Percentiles rank a stretch among this genome's conserved stretches.
Evolutionary conservation across 2,329 filamentous ascomycete species (phyloP).

Genomic region (Stagonosporopsis rhizophila): DNA sequence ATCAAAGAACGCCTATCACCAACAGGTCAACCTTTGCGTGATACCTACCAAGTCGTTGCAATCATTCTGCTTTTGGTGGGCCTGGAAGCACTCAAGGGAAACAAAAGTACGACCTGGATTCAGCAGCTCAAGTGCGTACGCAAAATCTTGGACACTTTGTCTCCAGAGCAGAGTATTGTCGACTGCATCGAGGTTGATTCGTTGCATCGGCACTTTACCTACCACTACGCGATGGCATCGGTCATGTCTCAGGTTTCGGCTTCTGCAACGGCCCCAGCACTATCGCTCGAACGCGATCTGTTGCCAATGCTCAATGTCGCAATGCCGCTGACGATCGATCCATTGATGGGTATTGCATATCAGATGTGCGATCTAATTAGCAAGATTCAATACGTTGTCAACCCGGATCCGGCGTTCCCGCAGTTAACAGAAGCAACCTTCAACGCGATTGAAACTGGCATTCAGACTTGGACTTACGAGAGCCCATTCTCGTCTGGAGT

Average conservation of each 20-base stretch:
- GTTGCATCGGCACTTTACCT: conserved; percentile 47
- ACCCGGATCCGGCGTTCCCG: conserved; percentile 42
- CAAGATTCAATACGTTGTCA: conserved; percentile 45
- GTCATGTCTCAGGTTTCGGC: conserved; percentile 42
- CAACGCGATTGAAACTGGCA: conserved; percentile 39
- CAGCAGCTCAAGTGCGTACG: conserved; percentile 45
- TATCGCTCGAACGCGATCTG: conserved; percentile 29
- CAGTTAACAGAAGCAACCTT: conserved; percentile 44
- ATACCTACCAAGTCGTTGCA: conserved; percentile 45
- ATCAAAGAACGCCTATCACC: conserved; percentile 40
- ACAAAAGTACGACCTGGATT: conserved; percentile 45
- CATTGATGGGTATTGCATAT: conserved; percentile 47
- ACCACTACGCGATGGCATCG: conserved; percentile 46
- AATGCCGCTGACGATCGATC: conserved; percentile 41
- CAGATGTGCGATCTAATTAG: conserved; percentile 44
- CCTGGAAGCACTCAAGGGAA: conserved; percentile 46
- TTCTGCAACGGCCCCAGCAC: conserved; percentile 18
- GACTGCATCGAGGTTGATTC: conserved; percentile 44
- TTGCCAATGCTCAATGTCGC: conserved; percentile 26
- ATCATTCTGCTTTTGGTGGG: conserved; percentile 45
- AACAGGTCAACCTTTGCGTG: conserved; percentile 32
- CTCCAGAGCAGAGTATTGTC: conserved; percentile 31
- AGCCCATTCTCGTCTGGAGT: conserved; percentile 41
- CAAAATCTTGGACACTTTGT: conserved; percentile 37
- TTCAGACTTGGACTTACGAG: conserved; percentile 44